A percentile compares a stretch with the other conserved stretches of the same genome.
Evolutionary conservation across 495 filamentous ascomycete species (phyloP).

Genomic region (Hyphodiscus hymeniophilus): DNA sequence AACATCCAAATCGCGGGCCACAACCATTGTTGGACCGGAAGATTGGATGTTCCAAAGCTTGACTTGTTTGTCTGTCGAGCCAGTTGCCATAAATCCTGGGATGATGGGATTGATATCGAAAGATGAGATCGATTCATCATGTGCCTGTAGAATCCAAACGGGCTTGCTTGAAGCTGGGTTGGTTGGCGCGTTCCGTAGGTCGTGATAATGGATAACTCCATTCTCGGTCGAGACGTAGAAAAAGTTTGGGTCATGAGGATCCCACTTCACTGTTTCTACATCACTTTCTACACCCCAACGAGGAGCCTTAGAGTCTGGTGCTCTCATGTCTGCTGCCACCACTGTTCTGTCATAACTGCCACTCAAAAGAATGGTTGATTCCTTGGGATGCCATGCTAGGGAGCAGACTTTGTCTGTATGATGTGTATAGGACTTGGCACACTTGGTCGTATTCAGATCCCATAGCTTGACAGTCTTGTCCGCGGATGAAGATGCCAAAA

Average conservation of each 20-base stretch:
- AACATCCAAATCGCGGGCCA: conserved; percentile 82
- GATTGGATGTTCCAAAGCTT: conserved; percentile 92
- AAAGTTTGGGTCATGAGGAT: conserved; percentile 82
- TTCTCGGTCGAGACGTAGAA: conserved; percentile 95
- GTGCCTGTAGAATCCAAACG: conserved; percentile 89
- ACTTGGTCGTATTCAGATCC: conserved; percentile 86
- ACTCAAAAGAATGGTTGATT: conserved; percentile 80
- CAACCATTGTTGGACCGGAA: conserved; percentile 78
- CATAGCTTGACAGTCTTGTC: conserved; percentile 97
- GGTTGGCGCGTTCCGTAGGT: conserved; percentile 60
- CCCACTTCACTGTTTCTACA: conserved; percentile 86
- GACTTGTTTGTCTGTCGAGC: conserved; percentile 84
- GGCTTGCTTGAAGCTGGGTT: conserved; percentile 67
- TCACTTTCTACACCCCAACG: conserved; percentile 92
- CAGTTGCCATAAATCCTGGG: conserved; percentile 87
- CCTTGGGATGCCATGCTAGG: conserved; percentile 79
- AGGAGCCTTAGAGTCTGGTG: conserved; percentile 66
- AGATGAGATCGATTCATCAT: conserved; percentile 88
- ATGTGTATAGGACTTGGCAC: conserved; percentile 90
- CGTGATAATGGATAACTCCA: conserved; percentile 81
- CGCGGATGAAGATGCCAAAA: conserved; percentile 92
- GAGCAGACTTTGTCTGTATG: conserved; percentile 94
- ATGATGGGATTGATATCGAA: conserved; percentile 87
- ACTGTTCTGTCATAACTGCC: conserved; percentile 93
- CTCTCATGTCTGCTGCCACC: conserved; percentile 87